Evolutionary conservation across 1,284 basidiomycete genomes (phyloP).

Genomic region (Anthracocystis setariae): DNA sequence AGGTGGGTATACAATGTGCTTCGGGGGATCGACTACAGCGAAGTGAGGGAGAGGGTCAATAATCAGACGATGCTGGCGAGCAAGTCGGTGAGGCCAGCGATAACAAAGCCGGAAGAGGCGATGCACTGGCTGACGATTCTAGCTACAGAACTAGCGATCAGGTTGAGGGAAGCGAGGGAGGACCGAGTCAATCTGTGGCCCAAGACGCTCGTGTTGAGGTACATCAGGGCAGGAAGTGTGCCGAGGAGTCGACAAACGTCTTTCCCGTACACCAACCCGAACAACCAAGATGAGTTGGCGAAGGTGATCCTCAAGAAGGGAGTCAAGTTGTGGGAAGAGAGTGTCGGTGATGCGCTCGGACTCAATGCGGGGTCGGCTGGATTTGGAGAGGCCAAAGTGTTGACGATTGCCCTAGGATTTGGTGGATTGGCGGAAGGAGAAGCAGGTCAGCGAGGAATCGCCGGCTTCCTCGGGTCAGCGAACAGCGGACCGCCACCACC

Average conservation of each 20-base stretch:
- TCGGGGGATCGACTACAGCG: constrained; percentile 85
- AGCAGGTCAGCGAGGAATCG: constrained; percentile 83
- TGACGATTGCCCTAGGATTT: constrained; percentile 81
- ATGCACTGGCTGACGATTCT: constrained; percentile 90
- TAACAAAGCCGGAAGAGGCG: constrained; percentile 51
- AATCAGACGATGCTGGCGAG: constrained; percentile 64
- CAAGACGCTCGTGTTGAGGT: constrained; percentile 80
- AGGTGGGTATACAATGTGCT: constrained; percentile 80
- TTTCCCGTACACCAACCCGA: constrained; percentile 74
- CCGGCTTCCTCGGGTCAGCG: constrained; percentile 77
- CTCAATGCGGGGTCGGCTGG: constrained; percentile 8
- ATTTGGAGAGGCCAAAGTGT: constrained; percentile 70
- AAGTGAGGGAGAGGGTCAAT: constrained; percentile 74
- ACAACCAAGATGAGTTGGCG: constrained; percentile 41
- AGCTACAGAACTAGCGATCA: constrained; percentile 84
- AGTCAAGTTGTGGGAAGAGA: constrained; percentile 86
- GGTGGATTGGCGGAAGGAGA: constrained; percentile 83
- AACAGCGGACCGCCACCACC: constrained; percentile 53
- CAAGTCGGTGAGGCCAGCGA: constrained; percentile 60
- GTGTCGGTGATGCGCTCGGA: constrained; percentile 71
- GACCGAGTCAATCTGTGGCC: constrained; percentile 80
- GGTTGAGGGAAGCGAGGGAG: constrained; percentile 83
- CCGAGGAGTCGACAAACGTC: constrained; percentile 80
- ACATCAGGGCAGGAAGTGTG: constrained; percentile 72
- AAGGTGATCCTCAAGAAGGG: constrained; percentile 81